Base-by-base conservation (phyloP, 176 grass and related monocot genomes). In the Cymbopogon citratus region DNA sequence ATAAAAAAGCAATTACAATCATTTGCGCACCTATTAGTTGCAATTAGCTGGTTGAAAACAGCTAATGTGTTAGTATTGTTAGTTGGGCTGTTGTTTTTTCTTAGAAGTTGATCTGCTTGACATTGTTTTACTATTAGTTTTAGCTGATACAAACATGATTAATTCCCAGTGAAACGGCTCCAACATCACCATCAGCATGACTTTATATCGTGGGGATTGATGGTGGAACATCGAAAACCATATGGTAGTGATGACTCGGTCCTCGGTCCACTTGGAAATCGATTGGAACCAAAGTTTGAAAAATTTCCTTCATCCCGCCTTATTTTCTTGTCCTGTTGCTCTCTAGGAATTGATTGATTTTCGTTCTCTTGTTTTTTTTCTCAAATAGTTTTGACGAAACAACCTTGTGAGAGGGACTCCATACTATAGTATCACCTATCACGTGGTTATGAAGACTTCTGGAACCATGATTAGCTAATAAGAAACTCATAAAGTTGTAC, bases 401-500 rank as follows among this genome's bases (percentile, higher is more conserved):
- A 35, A 8, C 38, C 12, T 15, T 36, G 25, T 10, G 61, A 84
- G 66, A 33, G 66, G 66, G 66, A 66, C 83, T 46, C 44, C 1
- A 0, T 2, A 60, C 73, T 89, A 41, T 33, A 38, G 21, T 7
- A 48, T 85, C 78, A 73, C 66, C 66, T 77, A 72, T 85, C 83
- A 82, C 79, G 73, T 82, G 83, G 45, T 10, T 25, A 0, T n/a
- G 79, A 40, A 24, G 69, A 59, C 52, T 56, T 56, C 13, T 38
- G 39, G 12, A 12, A 56, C 69, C 62, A 82, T 81, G 73, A 73
- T 72, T 44, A 21, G 21, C 66, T 78, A 78, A 67, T 89, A 73
- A 73, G 63, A 64, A 80, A 85, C 54, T 52, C 44, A 0, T 45
- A 5, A 25, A 24, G 45, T 25, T 39, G 87, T 61, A 67, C n/a